Conservation (phyloP, 108 stramenopile genomes). For the Pinguiococcus pyrenoidosus region DNA sequence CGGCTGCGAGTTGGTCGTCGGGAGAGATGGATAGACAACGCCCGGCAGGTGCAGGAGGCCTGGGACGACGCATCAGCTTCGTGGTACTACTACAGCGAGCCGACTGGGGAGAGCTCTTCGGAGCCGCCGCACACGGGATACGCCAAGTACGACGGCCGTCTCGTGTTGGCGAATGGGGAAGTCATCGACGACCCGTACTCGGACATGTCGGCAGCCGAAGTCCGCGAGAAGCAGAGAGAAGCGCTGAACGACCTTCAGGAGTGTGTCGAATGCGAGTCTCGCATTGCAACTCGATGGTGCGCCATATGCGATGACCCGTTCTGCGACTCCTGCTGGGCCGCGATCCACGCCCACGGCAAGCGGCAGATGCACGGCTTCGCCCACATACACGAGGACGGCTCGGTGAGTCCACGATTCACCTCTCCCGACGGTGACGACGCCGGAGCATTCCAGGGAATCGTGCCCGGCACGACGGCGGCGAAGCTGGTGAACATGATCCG, state of each 20-base stretch:
- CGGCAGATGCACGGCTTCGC: conserved; percentile 15
- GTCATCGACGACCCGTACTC: conserved; percentile 16
- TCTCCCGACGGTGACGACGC: conserved; percentile 11
- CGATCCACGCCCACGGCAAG: conserved; percentile 20
- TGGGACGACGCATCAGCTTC: no score
- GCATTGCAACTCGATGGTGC: conserved; percentile 25
- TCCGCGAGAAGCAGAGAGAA: conserved; percentile 13
- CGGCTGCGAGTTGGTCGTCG: no score
- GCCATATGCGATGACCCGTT: conserved; percentile 23
- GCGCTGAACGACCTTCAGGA: conserved; percentile 17
- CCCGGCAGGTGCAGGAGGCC: no score
- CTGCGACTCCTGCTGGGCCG: conserved; percentile 23
- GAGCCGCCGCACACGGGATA: conserved; percentile 18
- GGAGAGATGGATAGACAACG: conserved; percentile 27
- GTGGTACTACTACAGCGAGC: conserved; percentile 23
- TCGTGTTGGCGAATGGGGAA: conserved; percentile 16
- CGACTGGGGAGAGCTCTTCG: conserved; percentile 23
- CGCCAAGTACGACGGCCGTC: conserved; percentile 18
- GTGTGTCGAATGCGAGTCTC: conserved; percentile 25
- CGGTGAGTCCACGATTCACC: conserved; percentile 9
- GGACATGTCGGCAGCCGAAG: not conserved
- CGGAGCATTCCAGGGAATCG: no score
- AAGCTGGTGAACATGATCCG: no score
- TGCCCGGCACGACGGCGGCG: no score
- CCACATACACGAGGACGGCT: conserved; percentile 16